Conservation (phyloP, 306 rosid species). For the Hippophae tibetana region DNA sequence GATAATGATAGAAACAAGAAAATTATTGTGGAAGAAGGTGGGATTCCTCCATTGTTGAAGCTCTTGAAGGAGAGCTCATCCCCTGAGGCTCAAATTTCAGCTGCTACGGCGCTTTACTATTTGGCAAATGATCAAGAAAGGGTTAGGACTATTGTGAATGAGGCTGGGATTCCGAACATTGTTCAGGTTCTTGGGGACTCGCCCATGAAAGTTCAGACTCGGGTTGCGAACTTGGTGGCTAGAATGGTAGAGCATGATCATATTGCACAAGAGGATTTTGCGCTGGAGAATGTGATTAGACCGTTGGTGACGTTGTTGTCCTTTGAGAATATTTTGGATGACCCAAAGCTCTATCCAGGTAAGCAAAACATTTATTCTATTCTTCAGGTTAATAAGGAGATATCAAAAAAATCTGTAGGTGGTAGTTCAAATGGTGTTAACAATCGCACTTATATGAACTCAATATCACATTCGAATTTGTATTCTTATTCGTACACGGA, state of each 20-base stretch:
- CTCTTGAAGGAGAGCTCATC: constrained; percentile 47
- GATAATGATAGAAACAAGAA: constrained; percentile 65
- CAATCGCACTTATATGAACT: neutral
- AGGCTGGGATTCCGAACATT: constrained; percentile 43
- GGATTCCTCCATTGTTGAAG: constrained; percentile 53
- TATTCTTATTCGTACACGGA: constrained; percentile 21
- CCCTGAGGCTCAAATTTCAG: constrained; percentile 47
- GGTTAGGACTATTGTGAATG: constrained; percentile 39
- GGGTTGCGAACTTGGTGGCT: constrained; percentile 46
- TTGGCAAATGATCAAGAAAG: constrained; percentile 44
- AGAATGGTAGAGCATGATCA: constrained; percentile 61
- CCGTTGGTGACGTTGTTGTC: constrained; percentile 32
- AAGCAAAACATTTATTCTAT: constrained; percentile 56
- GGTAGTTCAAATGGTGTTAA: constrained; percentile 4
- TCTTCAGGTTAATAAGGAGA: constrained; percentile 47
- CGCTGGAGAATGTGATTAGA: constrained; percentile 60
- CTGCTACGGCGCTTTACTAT: constrained; percentile 37
- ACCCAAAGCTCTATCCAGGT: constrained; percentile 24
- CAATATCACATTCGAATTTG: neutral
- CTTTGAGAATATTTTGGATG: constrained; percentile 43
- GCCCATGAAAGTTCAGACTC: constrained; percentile 45
- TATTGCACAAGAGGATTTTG: constrained; percentile 54
- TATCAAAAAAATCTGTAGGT: constrained; percentile 31
- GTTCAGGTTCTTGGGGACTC: constrained; percentile 54
- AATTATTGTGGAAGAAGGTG: constrained; percentile 62